Percentiles rank a stretch among this genome's conserved stretches.
Evolutionary conservation across 306 rosid species (phyloP).

Genomic region (Albizia julibrissin): DNA sequence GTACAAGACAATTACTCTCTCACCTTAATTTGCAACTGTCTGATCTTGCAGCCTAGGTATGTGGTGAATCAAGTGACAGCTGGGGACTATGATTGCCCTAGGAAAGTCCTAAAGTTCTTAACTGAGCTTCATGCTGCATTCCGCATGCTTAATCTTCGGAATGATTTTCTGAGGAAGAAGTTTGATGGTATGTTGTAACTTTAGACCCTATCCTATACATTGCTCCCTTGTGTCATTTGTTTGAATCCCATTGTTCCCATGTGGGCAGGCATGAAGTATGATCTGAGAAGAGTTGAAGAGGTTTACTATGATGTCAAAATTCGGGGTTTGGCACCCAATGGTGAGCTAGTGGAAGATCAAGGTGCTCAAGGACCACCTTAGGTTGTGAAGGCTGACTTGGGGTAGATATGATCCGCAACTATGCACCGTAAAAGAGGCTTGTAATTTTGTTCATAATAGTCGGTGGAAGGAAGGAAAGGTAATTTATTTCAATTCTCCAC

Average conservation of each 20-base stretch:
- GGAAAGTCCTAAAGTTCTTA: constrained; percentile 80
- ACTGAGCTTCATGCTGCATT: constrained; percentile 93
- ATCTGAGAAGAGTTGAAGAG: constrained; percentile 85
- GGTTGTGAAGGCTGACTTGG: constrained; percentile 3
- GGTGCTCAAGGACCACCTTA: constrained; percentile 41
- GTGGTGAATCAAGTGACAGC: constrained; percentile 97
- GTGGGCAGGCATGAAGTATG: constrained; percentile 90
- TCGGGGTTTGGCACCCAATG: constrained; percentile 71
- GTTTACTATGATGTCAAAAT: constrained; percentile 94
- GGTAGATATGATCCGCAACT: background rate
- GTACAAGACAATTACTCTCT: constrained; percentile 8
- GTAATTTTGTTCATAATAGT: constrained; percentile 22
- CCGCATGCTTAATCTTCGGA: constrained; percentile 93
- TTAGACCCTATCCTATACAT: background rate
- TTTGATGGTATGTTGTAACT: constrained; percentile 70
- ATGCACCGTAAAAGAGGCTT: background rate
- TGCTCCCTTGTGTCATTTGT: background rate
- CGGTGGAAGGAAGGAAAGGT: constrained; percentile 20
- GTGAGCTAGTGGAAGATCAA: constrained; percentile 42
- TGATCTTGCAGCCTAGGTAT: constrained; percentile 80
- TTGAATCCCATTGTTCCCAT: constrained; percentile 20
- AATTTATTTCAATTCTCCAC: background rate
- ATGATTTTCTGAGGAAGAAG: constrained; percentile 91
- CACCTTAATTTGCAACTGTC: constrained; percentile 26
- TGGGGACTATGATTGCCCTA: constrained; percentile 95